These are phyloP conservation scores for Candida buenavistaensis DNA, from an alignment of 1,139 yeast genomes.

Conservation along the genomic window DNA sequence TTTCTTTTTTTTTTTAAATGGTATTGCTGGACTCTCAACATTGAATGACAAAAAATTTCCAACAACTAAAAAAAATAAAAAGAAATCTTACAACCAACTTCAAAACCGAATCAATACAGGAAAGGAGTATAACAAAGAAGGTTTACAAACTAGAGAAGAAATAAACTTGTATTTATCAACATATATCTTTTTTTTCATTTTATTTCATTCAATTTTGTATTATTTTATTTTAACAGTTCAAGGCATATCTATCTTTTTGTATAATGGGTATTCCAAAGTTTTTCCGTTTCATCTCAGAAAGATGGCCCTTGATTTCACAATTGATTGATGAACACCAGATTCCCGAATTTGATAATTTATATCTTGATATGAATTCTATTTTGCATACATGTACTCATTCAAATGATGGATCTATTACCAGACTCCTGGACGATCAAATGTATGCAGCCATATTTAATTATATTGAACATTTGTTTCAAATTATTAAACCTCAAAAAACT, in stretches of 20 bases:
- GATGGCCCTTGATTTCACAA: slow-evolving; percentile 98
- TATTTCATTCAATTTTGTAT: slow-evolving; percentile 1
- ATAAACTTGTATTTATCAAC: neutral
- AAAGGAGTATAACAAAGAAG: neutral
- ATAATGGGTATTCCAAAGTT: slow-evolving; percentile 89
- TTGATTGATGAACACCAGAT: slow-evolving; percentile 80
- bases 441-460: slow-evolving; percentile 91
- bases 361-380: slow-evolving; percentile 96
- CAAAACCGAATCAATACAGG: too few relatives aligned
- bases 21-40: too few relatives aligned
- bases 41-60: too few relatives aligned
- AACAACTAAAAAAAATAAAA: too few relatives aligned
- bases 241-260: too few relatives aligned
- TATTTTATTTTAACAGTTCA: neutral
- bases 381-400: slow-evolving; percentile 91
- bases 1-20: too few relatives aligned
- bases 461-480: slow-evolving; percentile 87
- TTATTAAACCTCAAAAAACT: slow-evolving; percentile 81
- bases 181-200: too few relatives aligned
- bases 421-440: slow-evolving; percentile 87
- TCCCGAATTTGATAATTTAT: slow-evolving; percentile 92
- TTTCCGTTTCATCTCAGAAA: slow-evolving; percentile 93
- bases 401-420: slow-evolving; percentile 57
- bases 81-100: too few relatives aligned
- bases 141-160: neutral